Conservation (phyloP, 352 stramenopile species). For the Phytopythium chamaehyphon region DNA sequence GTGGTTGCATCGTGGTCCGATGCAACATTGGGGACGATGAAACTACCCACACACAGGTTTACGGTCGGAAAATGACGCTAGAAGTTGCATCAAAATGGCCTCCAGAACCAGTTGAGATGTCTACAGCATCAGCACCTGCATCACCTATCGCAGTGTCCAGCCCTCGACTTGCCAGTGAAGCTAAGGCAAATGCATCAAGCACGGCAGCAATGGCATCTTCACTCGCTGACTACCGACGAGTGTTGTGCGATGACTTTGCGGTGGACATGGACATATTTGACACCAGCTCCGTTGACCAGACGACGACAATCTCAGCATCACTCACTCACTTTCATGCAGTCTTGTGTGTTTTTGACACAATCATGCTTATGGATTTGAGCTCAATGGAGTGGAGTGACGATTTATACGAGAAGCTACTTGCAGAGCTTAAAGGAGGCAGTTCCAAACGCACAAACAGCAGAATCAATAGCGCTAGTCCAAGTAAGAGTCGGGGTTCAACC, state of each 20-base stretch:
- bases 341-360: conserved; percentile 54
- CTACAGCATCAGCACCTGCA: conserved; percentile 11
- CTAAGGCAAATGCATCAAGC: conserved; percentile 1
- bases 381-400: conserved; percentile 9
- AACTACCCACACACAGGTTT: conserved; percentile 50
- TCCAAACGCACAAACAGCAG: conserved; percentile 5
- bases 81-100: conserved; percentile 58
- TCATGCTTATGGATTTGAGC: conserved; percentile 22
- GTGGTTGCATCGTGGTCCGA: conserved; percentile 51
- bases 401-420: conserved; percentile 6
- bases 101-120: conserved; percentile 14
- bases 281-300: conserved; percentile 32
- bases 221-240: conserved; percentile 35
- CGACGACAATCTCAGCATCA: conserved; percentile 45
- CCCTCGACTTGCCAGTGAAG: background rate
- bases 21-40: conserved; percentile 40
- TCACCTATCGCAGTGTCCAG: conserved; percentile 2
- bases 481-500: conserved; percentile 16
- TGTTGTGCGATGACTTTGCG: conserved; percentile 71
- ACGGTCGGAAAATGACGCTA: conserved; percentile 68
- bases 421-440: conserved; percentile 2
- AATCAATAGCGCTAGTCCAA: background rate
- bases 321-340: conserved; percentile 71
- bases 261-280: conserved; percentile 65
- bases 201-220: background rate